phyloP scores from a whole-genome alignment of 2,329 filamentous ascomycete genomes.

The Rhynchosporium secalis region DNA sequence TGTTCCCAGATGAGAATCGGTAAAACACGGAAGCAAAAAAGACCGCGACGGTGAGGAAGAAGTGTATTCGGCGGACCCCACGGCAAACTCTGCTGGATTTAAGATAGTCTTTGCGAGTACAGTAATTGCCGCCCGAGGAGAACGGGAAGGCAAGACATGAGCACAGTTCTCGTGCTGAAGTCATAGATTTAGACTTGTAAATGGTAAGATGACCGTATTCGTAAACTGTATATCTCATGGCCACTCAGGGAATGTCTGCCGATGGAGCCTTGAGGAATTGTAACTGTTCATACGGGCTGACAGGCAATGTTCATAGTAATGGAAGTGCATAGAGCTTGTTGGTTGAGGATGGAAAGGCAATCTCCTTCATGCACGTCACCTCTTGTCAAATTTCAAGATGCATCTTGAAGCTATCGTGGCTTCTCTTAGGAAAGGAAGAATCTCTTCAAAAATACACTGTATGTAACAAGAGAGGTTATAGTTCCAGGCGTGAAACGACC shows the following conservation, averaged over 20 bases:
- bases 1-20: not conserved
- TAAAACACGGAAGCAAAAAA: not conserved
- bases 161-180: not conserved
- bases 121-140: not conserved
- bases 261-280: not conserved
- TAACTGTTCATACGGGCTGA: not conserved
- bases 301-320: not conserved
- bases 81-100: not conserved
- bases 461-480: not conserved
- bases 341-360: not conserved
- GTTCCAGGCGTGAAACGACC: not conserved
- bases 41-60: not conserved
- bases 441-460: not conserved
- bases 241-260: not conserved
- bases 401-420: slow-evolving; percentile 6
- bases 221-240: not conserved
- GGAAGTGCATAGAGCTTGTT: not conserved
- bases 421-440: not conserved
- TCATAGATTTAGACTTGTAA: slow-evolving; percentile 2
- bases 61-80: not conserved
- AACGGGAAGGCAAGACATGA: slow-evolving; percentile 2
- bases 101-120: not conserved
- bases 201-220: not conserved
- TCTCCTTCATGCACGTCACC: not conserved
- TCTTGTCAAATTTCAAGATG: not conserved